Evolutionary conservation across 2,329 filamentous ascomycete species (phyloP).

Genomic region (Epichloe scottii): DNA sequence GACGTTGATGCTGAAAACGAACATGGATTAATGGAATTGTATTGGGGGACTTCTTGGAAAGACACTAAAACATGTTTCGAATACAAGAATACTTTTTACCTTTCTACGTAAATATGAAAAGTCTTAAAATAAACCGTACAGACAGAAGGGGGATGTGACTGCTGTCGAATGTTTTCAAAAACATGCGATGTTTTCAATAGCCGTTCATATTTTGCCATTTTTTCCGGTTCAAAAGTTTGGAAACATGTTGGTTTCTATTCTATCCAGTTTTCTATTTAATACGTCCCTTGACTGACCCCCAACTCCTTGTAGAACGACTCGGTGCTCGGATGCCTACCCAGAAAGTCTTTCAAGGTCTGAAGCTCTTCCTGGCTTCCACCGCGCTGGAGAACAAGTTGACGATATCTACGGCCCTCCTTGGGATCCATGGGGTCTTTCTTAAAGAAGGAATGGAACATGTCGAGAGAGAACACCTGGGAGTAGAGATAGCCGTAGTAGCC

Average conservation of each 20-base stretch:
- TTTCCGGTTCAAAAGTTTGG: no score
- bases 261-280: not conserved
- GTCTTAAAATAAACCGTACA: no score
- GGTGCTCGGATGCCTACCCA: conserved; percentile 62
- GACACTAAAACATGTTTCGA: not conserved
- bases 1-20: not conserved
- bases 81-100: not conserved
- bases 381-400: conserved; percentile 65
- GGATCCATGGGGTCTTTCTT: conserved; percentile 67
- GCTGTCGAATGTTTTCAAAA: no score
- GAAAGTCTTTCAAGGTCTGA: conserved; percentile 64
- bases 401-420: conserved; percentile 60
- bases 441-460: conserved; percentile 79
- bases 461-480: conserved; percentile 68
- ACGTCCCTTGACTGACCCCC: conserved; percentile 27
- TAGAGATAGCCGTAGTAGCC: conserved; percentile 69
- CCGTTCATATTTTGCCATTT: not conserved
- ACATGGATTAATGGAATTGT: not conserved
- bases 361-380: conserved; percentile 74
- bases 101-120: not conserved
- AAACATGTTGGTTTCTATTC: not conserved
- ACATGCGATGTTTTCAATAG: no score
- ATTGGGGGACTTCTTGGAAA: not conserved
- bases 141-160: no score
- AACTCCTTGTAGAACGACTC: conserved; percentile 74